A percentile compares a stretch with the other conserved stretches of the same genome.
Evolutionary conservation across 371 early-diverging fungal species (phyloP).

Genomic region (Mortierella sp.): DNA sequence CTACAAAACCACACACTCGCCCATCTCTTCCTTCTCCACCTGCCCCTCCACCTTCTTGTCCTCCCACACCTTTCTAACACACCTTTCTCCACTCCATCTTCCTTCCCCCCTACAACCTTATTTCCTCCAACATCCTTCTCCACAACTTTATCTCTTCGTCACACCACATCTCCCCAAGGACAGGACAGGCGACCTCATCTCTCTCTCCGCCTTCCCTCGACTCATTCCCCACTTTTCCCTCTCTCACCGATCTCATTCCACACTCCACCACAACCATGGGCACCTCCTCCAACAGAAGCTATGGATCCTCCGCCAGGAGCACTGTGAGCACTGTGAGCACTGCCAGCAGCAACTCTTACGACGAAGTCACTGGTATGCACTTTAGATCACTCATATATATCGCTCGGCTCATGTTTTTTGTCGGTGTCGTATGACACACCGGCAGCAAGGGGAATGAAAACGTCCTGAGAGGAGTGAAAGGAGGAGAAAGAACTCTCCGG

Average conservation of each 20-base stretch:
- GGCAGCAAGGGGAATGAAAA: too few species aligned
- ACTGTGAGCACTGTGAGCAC: conserved; percentile 36
- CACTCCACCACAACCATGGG: conserved; percentile 12
- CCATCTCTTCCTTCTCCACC: neutral
- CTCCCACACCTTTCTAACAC: neutral
- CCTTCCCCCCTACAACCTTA: neutral
- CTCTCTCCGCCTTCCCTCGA: neutral
- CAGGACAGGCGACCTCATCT: neutral
- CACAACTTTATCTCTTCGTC: conserved; percentile 10
- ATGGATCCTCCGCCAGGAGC: conserved; percentile 36
- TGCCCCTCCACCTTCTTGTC: conserved; percentile 4
- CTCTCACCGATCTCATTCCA: neutral
- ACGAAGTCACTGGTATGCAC: conserved; percentile 33
- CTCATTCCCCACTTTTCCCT: neutral
- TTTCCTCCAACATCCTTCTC: conserved; percentile 1
- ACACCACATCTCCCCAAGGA: neutral
- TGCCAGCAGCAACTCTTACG: conserved; percentile 43
- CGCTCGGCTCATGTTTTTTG: neutral
- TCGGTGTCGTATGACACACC: conserved; percentile 19
- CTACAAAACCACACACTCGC: neutral
- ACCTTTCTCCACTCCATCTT: neutral
- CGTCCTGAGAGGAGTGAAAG: too few species aligned
- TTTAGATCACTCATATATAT: neutral
- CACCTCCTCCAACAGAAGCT: conserved; percentile 40
- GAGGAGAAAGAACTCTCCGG: too few species aligned